Evolutionary conservation across 176 grass and related monocot genomes (phyloP).

Genomic region (Avena sativa): DNA sequence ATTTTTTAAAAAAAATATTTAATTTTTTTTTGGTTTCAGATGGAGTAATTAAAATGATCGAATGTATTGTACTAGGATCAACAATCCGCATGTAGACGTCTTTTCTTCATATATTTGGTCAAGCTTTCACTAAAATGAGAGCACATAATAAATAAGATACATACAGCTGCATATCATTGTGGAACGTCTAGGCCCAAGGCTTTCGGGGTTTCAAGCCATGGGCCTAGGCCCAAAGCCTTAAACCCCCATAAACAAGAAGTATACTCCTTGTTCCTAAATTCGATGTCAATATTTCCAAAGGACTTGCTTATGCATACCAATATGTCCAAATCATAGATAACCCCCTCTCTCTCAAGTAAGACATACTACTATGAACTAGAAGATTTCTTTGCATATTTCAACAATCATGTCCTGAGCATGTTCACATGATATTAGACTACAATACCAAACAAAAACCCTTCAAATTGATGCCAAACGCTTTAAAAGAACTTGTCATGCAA

Average conservation of each 20-base stretch:
- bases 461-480: neutral
- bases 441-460: neutral
- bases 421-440: neutral
- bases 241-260: neutral
- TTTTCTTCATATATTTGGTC: neutral
- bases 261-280: neutral
- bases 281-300: neutral
- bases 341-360: neutral
- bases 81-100: neutral
- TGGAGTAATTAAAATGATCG: neutral
- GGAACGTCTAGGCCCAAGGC: no score
- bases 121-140: neutral
- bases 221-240: neutral
- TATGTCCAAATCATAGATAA: neutral
- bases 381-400: neutral
- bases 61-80: neutral
- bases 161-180: neutral
- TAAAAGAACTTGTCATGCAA: neutral
- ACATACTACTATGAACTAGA: neutral
- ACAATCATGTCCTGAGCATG: neutral
- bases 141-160: neutral
- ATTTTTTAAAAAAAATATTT: neutral
- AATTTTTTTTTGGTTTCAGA: neutral
- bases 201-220: neutral
- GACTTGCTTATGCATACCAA: neutral